Evolutionary conservation across 768 basidiomycete genomes (phyloP).

Genomic region (Boletus eberwhitei): DNA sequence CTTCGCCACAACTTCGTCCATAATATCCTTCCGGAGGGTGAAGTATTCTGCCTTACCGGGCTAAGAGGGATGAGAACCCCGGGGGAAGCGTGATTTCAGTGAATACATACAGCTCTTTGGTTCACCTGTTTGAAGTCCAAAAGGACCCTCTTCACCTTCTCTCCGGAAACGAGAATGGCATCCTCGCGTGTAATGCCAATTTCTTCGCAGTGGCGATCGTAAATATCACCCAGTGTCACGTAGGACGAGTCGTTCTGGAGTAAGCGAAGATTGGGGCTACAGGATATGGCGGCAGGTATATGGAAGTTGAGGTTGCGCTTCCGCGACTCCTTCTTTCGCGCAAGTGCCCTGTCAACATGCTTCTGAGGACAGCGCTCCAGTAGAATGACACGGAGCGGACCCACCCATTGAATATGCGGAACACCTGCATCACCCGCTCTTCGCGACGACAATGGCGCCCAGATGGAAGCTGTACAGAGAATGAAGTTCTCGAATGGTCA

Average conservation of each 20-base stretch:
- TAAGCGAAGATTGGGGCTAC: slow-evolving; percentile 77
- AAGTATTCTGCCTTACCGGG: slow-evolving; percentile 63
- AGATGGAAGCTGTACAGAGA: slow-evolving; percentile 87
- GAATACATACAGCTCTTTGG: slow-evolving; percentile 37
- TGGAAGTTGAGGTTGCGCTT: slow-evolving; percentile 92
- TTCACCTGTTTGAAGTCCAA: slow-evolving; percentile 52
- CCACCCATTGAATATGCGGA: slow-evolving; percentile 92
- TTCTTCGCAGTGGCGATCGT: slow-evolving; percentile 82
- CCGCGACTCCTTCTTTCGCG: slow-evolving; percentile 86
- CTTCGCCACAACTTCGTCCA: slow-evolving; percentile 85
- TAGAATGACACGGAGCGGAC: slow-evolving; percentile 16
- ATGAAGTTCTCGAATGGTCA: slow-evolving; percentile 86
- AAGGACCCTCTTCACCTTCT: slow-evolving; percentile 74
- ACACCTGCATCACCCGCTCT: slow-evolving; percentile 86
- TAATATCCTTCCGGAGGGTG: slow-evolving; percentile 74
- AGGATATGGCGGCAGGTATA: slow-evolving; percentile 81
- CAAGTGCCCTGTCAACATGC: slow-evolving; percentile 58
- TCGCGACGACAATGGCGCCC: slow-evolving; percentile 85
- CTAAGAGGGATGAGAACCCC: slow-evolving; percentile 31
- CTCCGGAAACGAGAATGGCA: slow-evolving; percentile 79
- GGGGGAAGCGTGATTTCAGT: background rate
- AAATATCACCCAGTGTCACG: slow-evolving; percentile 87
- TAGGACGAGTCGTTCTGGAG: slow-evolving; percentile 92
- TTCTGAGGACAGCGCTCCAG: slow-evolving; percentile 1
- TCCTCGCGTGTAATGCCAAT: slow-evolving; percentile 80